Evolutionary conservation across 2,329 filamentous ascomycete genomes (phyloP), one percentile per base, ranked within the genome.

Genomic region (Dothideomycetes sp.): DNA sequence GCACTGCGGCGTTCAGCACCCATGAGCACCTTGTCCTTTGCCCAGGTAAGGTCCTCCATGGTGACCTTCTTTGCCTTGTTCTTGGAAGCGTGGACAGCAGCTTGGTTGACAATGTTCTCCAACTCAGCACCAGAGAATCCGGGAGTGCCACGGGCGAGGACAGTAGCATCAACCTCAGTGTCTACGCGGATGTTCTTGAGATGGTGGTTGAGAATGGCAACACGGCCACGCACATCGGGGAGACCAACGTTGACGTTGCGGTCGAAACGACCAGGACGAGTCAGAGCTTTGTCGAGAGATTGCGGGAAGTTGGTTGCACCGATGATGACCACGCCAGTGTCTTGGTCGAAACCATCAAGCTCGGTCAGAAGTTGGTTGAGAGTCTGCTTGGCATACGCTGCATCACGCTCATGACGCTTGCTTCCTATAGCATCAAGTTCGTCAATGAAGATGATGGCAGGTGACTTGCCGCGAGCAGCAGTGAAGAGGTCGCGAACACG

Each of bases 11-110:
- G 79, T 65, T 98, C 91, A 2, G 89, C 84, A 29, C 91, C 91
- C 86, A 98, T 94, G 60, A 94, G 81, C 39, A 98, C 84, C 65
- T 91, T 91, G 67, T 98, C 91, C 64, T 94, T 96, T 42, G 91
- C 91, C 88, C 89, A 98, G 51, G 95, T 88, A 47, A 96, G 80
- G 55, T 96, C 87, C 24, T 73, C 63, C 60, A 86, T 81, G 10
- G 75, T 73, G 38, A 98, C 84, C 34, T 80, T 73, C 43, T 69
- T 70, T 30, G 82, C 75, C 63, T 88, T 91, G 49, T 84, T 74
- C 59, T 91, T 86, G 54, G 86, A 94, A n/a, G 91, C 91, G 54
- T 83, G 85, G 32, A 98, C 81, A 16, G 91, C 91, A 22, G 91
- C 91, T 58, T 95, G 85, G 62, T 98, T 98, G 56, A 94, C 83